Percentiles rank a stretch among this genome's conserved stretches.
Evolutionary conservation across 768 basidiomycete species (phyloP).

Genomic region (Suillus weaverae): DNA sequence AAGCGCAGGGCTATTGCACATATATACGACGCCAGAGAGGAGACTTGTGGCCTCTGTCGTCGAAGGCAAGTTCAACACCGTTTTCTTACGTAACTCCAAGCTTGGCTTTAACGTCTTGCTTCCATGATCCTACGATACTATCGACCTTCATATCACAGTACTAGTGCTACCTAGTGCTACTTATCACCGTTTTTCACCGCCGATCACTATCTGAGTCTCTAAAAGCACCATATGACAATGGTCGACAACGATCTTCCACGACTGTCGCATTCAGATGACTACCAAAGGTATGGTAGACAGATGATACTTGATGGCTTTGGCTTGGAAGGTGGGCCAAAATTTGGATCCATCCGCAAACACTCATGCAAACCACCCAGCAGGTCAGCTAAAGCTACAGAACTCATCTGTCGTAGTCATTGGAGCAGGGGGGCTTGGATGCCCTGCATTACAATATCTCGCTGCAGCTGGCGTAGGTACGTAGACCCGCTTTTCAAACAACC

Average conservation of each 20-base stretch:
- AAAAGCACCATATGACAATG: neutral
- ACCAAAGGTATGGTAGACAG: constrained; percentile 90
- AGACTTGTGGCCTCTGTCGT: too few species aligned
- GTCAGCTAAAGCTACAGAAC: constrained; percentile 76
- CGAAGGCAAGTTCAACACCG: neutral
- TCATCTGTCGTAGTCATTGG: constrained; percentile 87
- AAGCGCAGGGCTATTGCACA: too few species aligned
- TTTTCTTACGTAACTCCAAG: neutral
- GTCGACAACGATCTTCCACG: constrained; percentile 9
- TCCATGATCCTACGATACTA: neutral
- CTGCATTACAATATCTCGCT: constrained; percentile 90
- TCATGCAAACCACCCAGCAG: constrained; percentile 39
- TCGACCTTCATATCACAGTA: neutral
- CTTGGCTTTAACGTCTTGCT: neutral
- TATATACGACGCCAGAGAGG: too few species aligned
- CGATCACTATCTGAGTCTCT: neutral
- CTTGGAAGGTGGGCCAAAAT: constrained; percentile 58
- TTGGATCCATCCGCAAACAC: neutral
- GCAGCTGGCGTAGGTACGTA: constrained; percentile 86
- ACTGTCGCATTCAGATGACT: constrained; percentile 60
- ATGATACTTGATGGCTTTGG: constrained; percentile 94
- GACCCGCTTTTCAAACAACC: neutral
- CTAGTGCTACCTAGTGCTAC: neutral
- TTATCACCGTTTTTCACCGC: neutral
- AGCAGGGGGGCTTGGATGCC: constrained; percentile 95